Conservation (phyloP, 2,329 filamentous ascomycete species). For the Pseudocercospora eumusae region DNA sequence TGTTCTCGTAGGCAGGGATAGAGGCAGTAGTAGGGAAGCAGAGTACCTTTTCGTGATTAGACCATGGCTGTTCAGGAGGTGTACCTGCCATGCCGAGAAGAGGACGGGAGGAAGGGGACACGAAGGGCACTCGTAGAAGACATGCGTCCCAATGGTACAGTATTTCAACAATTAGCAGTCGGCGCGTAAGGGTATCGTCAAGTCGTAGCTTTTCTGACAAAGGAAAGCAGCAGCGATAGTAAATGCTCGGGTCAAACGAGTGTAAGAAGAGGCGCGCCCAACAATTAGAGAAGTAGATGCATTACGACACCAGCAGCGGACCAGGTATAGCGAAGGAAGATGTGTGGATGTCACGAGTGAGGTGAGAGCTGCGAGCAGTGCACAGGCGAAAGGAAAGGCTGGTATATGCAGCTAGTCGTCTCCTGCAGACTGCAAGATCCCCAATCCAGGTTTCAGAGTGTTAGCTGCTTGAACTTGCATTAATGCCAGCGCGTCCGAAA, state of each 20-base stretch:
- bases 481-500: slow-evolving; percentile 20
- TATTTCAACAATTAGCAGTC: slow-evolving; percentile 29
- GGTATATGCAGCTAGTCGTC: slow-evolving; percentile 24
- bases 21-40: slow-evolving; percentile 24
- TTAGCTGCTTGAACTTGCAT: slow-evolving; percentile 22
- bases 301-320: slow-evolving; percentile 31
- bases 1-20: slow-evolving; percentile 19
- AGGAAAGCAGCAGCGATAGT: slow-evolving; percentile 31
- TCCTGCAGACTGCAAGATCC: slow-evolving; percentile 20
- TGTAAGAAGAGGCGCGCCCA: slow-evolving; percentile 37
- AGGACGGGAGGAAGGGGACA: slow-evolving; percentile 36
- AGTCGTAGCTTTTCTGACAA: slow-evolving; percentile 34
- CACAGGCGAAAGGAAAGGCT: slow-evolving; percentile 26
- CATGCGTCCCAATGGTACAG: slow-evolving; percentile 35
- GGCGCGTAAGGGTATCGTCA: slow-evolving; percentile 36
- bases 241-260: slow-evolving; percentile 34
- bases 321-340: slow-evolving; percentile 27
- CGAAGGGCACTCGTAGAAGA: slow-evolving; percentile 34
- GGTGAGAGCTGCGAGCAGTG: slow-evolving; percentile 23
- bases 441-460: slow-evolving; percentile 9
- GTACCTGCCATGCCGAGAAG: slow-evolving; percentile 45
- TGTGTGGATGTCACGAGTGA: slow-evolving; percentile 26
- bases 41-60: slow-evolving; percentile 52
- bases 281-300: slow-evolving; percentile 33
- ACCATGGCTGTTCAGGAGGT: slow-evolving; percentile 47